Base-by-base conservation (phyloP, 768 basidiomycete species). In the Hericium erinaceus region DNA sequence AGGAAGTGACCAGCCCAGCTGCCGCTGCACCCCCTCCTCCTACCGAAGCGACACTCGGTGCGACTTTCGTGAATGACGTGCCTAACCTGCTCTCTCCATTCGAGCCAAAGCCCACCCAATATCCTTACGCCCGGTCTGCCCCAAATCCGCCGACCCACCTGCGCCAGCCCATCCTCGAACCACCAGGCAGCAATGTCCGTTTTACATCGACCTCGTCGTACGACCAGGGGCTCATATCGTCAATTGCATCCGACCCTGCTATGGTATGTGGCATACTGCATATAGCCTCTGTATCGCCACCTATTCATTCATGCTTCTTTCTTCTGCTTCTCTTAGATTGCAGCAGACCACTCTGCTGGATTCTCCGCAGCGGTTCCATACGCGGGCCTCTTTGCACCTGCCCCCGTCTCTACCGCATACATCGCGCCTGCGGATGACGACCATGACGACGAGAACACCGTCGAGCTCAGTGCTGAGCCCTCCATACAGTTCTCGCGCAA, bases 401-500 rank as follows among this genome's bases (percentile, higher is more conserved):
- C n/a, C 2, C 39, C 20, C 38, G 48, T 56, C 12, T 39, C 44
- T 18, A 33, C 56, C 8, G 18, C 39, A n/a, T 50, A 57, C 22
- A 40, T 49, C 2, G 39, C 22, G 44, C 3, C 55, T 28, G 38
- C 16, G 10, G 58, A 52, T 13, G 56, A 53, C 38, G 41, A 33
- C n/a, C 56, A 57, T 22, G 51, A 58, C 18, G 49, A 50, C 20
- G 61, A 60, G 22, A 55, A 54, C n/a, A 44, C 28, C 7, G 39
- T 39, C n/a, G 53, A 54, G 12, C 59, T 72, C 22, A 63, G 61
- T 39, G 54, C 72, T 49, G 80, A 83, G 60, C 88, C 88, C 7
- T 85, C 85, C 9, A 70, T 87, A 39, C 75, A 78, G 51, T 88
- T 87, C 68, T 73, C 76, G 16, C 84, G 86, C 52, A 82, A 85